phyloP scores from a whole-genome alignment of 75 land plant genomes.

The Isoetes taiwanensis region DNA sequence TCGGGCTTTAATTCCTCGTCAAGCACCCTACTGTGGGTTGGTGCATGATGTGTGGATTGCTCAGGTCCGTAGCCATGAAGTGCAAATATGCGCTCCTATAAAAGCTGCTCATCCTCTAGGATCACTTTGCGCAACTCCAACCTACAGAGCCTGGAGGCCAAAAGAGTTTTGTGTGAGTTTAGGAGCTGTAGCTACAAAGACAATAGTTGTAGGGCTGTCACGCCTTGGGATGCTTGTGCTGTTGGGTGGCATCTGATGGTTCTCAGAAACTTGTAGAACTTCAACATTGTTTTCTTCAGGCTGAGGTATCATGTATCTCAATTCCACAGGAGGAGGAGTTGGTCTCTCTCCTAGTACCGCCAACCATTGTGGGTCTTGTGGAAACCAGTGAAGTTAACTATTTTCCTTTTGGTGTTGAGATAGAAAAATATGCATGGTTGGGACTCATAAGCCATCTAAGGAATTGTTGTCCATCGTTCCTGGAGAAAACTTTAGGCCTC shows the following conservation, averaged over 20 bases:
- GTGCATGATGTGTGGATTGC: constrained; percentile 63
- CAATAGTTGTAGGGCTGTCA: constrained; percentile 52
- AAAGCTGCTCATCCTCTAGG: constrained; percentile 66
- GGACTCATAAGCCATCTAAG: constrained; percentile 93
- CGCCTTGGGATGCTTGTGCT: constrained; percentile 58
- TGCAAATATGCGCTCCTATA: constrained; percentile 72
- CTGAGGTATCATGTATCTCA: constrained; percentile 88
- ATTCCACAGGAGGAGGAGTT: constrained; percentile 40
- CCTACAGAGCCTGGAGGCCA: constrained; percentile 75
- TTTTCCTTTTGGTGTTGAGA: constrained; percentile 29
- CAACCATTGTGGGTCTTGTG: constrained; percentile 15
- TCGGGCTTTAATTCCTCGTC: constrained; percentile 64
- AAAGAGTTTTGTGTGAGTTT: constrained; percentile 30
- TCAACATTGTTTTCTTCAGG: constrained; percentile 38
- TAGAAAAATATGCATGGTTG: constrained; percentile 51
- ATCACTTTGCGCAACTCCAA: constrained; percentile 32
- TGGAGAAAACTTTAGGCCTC: constrained; percentile 38
- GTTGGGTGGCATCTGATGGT: constrained; percentile 41
- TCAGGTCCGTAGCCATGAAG: constrained; percentile 67
- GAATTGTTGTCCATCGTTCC: constrained; percentile 60
- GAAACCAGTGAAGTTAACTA: constrained; percentile 11
- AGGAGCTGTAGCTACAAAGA: constrained; percentile 19
- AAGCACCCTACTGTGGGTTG: constrained; percentile 75
- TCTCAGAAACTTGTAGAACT: constrained; percentile 46
- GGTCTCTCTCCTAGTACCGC: constrained; percentile 17